Conservation (phyloP, 441 rosid genomes). For the Rhodomyrtus psidioides region DNA sequence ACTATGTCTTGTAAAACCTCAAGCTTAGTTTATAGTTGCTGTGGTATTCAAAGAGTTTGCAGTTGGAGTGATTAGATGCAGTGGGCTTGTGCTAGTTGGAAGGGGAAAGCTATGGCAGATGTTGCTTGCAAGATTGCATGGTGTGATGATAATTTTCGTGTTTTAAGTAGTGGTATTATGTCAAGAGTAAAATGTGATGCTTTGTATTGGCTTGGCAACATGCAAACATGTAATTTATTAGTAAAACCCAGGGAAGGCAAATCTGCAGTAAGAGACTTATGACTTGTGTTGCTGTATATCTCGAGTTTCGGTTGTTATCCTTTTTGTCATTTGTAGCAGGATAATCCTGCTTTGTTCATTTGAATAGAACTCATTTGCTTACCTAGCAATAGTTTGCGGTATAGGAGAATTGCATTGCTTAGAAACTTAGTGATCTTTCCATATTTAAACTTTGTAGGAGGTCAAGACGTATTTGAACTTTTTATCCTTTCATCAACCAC, state of each 20-base stretch:
- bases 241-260: not conserved
- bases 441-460: not conserved
- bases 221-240: not conserved
- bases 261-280: not conserved
- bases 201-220: not conserved
- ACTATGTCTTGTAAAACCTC: not conserved
- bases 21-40: not conserved
- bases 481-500: not conserved
- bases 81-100: not conserved
- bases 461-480: not conserved
- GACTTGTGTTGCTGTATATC: not conserved
- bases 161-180: not conserved
- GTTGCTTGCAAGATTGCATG: not conserved
- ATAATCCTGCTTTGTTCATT: not conserved
- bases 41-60: not conserved
- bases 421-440: not conserved
- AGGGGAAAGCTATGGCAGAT: not conserved
- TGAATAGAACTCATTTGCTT: not conserved
- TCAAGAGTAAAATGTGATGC: not conserved
- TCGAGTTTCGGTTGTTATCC: not conserved
- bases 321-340: not conserved
- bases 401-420: not conserved
- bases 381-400: not conserved
- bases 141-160: not conserved
- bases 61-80: not conserved